A percentile compares a stretch with the other conserved stretches of the same genome.
Conservation (phyloP, 2,329 filamentous ascomycete species). For the Arthroderma uncinatum region DNA sequence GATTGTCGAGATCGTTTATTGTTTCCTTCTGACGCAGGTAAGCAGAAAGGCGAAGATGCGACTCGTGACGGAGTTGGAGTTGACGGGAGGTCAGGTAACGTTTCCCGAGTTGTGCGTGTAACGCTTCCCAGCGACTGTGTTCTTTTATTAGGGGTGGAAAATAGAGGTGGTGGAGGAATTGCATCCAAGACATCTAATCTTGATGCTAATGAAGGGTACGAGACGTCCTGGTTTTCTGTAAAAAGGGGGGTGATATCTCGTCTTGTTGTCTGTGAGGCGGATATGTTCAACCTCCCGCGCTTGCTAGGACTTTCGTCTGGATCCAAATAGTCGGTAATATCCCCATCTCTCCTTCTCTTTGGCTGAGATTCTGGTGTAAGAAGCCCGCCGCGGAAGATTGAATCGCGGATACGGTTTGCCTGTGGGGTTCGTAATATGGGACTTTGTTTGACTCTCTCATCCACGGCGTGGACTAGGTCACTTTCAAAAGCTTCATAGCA, state of each 20-base stretch:
- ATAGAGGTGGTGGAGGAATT: neutral
- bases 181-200: neutral
- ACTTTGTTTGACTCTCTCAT: neutral
- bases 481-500: neutral
- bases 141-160: neutral
- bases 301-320: conserved; percentile 1
- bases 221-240: neutral
- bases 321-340: neutral
- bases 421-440: neutral
- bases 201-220: neutral
- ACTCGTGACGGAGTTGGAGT: conserved; percentile 11
- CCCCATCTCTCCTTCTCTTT: conserved; percentile 13
- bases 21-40: neutral
- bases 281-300: neutral
- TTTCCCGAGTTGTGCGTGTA: neutral
- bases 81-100: neutral
- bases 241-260: neutral
- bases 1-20: conserved; percentile 17
- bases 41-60: conserved; percentile 20
- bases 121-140: neutral
- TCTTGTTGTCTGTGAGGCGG: neutral
- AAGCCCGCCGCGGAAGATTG: conserved; percentile 18
- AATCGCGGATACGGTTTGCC: neutral
- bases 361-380: conserved; percentile 27
- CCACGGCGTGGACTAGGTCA: too few species aligned